phyloP scores from a whole-genome alignment of 805 yeast species.

The Zygosaccharomyces gambellarensis region DNA sequence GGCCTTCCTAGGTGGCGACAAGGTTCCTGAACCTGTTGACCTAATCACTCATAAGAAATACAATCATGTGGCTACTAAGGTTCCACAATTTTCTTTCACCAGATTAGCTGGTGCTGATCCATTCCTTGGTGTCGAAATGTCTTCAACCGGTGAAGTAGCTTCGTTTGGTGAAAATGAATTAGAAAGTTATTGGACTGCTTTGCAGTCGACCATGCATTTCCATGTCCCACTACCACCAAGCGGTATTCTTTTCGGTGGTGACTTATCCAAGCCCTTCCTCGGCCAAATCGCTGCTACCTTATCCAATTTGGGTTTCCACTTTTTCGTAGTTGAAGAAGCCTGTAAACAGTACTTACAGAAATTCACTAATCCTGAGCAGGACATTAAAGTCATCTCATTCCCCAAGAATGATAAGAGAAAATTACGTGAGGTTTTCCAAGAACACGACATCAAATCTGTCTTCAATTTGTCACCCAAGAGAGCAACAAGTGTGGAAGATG shows the following conservation, averaged over 20 bases:
- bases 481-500: conserved; percentile 78
- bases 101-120: conserved; percentile 99
- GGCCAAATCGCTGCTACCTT: conserved; percentile 69
- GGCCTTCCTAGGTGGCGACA: conserved; percentile 66
- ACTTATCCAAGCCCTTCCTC: conserved; percentile 62
- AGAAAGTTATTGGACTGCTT: conserved; percentile 97
- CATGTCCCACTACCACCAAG: conserved; percentile 85
- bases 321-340: conserved; percentile 67
- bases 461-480: conserved; percentile 87
- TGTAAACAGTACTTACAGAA: conserved; percentile 66
- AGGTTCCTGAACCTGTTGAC: conserved; percentile 74
- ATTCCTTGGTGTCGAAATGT: conserved; percentile 97
- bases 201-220: conserved; percentile 97
- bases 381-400: conserved; percentile 58
- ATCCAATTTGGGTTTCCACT: conserved; percentile 66
- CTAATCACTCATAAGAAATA: conserved; percentile 66
- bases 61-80: conserved; percentile 90
- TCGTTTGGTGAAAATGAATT: conserved; percentile 81
- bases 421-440: conserved; percentile 87
- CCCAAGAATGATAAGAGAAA: conserved; percentile 92
- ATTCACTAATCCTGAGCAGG: conserved; percentile 39
- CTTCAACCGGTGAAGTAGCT: conserved; percentile 98
- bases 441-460: conserved; percentile 77
- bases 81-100: conserved; percentile 97
- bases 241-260: conserved; percentile 94